Base-by-base conservation (phyloP, 2,329 filamentous ascomycete genomes). In the Tolypocladium tropicale region DNA sequence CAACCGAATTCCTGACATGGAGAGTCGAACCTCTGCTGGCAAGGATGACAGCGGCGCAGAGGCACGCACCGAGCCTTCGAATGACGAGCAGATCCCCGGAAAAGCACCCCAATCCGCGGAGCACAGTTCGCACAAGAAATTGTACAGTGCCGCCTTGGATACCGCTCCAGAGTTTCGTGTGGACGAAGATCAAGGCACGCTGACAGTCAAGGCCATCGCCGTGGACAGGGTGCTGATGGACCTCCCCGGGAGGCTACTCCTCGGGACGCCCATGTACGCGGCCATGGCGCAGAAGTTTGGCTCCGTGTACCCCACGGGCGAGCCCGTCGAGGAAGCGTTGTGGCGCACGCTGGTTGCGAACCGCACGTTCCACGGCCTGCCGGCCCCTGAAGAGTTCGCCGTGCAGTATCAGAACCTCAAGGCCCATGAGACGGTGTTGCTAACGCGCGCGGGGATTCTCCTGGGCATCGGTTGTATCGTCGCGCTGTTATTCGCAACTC, bases 271-370 rank as follows among this genome's bases (percentile, higher is more conserved):
- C 33, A 23, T 56, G 18, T 58, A 58, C 34, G 52, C 52, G 37
- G 21, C n/a, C 7, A 55, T 56, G 41, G 37, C 41, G 7, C 10
- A 48, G 23, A 58, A 36, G n/a, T 18, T 58, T 14, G 55, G 57
- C 33, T n/a, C 6, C 10, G 32, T 43, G 23, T 58, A 58, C 32
- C n/a, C 43, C 21, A 56, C 55, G 10, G 57, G 57, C 32, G 55
- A 56, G 25, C 33, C 57, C 28, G 50, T 52, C 14, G 37, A 48
- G 7, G 57, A 58, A 46, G 57, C 57, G n/a, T 30, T 56, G 2
- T 58, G 57, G 55, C 57, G 57, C 10, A 58, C 55, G 21, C 21
- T 56, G 32, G 52, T 55, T 23, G 57, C 41, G 11, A 58, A 58
- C 52, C 46, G 55, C 36, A 56, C 57, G 33, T 53, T 52, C 16